Evolutionary conservation across 352 stramenopile genomes (phyloP), one percentile per base, ranked within the genome.

Genomic region (Phytophthora cajani): DNA sequence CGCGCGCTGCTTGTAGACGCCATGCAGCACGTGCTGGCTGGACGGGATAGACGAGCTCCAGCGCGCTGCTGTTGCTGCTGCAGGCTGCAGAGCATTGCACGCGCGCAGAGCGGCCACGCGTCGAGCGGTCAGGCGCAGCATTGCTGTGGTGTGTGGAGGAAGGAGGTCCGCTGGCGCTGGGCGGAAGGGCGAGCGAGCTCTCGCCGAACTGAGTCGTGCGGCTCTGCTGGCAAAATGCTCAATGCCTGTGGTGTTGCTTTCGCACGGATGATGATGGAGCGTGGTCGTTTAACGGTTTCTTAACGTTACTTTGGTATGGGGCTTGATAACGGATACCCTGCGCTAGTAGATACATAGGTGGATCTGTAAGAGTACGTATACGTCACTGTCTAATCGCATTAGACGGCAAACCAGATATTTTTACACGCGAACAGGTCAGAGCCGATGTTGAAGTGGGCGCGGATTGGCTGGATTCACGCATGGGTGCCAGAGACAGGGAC

Each of bases 1-100:
- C n/a, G 82, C 84, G 7, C 64, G 82, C 58, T 82, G 67, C 70
- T 89, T 88, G 76, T 93, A 93, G 36, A 86, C 72, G 54, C 67
- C 57, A 59, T 88, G 75, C 19, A 91, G 64, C 52, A 69, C 67
- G n/a, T 78, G 49, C 27, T 67, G 33, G 14, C 62, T 78, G 17
- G 60, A 25, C 7, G 59, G 42, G 11, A 62, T 32, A 33, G 65
- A 79, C 52, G 73, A 79, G 5, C 36, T 64, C 38, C 36, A 67
- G 10, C 67, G 62, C 9, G 56, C 10, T 21, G 42, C 12, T 19
- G 40, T 23, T 23, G 21, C 16, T 19, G 17, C 38, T n/a, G 16
- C 6, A 10, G 14, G 17, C 2, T 21, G 42, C 42, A 21, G 16
- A 10, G 42, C 42, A 14, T 44, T 44, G 36, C 36, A 44, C n/a